Base-by-base conservation (phyloP, 2,329 filamentous ascomycete species). In the Helicocarpus griseus region DNA sequence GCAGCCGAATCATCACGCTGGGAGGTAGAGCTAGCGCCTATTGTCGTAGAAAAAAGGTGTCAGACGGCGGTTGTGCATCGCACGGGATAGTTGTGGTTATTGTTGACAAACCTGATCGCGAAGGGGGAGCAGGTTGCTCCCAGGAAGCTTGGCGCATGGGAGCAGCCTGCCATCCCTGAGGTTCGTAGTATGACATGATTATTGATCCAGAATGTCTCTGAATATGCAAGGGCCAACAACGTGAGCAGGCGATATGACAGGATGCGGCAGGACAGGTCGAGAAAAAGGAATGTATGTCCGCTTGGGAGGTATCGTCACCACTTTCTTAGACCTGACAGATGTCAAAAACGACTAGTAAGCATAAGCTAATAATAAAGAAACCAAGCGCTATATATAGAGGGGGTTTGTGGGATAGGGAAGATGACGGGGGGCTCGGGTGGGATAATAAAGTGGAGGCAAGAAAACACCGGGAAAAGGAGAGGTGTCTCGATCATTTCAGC, bases 21-120 rank as follows among this genome's bases (percentile, higher is more conserved):
- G 58, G 82, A 81, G 48, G 85, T 83, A 53, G 86, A 89, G 69
- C 79, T 89, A 56, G 86, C 81, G 71, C 86, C 86, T 88, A 69
- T 56, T 57, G 62, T 48, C 9, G 53, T 24, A 40, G 33, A n/a
- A 26, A 28, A 47, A 44, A 49, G 51, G n/a, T 51, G n/a, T 45
- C 39, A 33, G 41, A 39, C 31, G 39, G 41, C 44, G 8, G 28
- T 13, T 33, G 35, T 43, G 36, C 22, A 48, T 52, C 29, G 41
- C 31, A 53, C 38, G 46, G 7, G 4, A 43, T 4, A 36, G 11
- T 14, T 26, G 33, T 28, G 7, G 50, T 22, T 41, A 8, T 21
- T 24, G 24, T 59, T 31, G 11, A 52, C 76, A 65, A 80, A 85
- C 82, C 83, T 67, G 85, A 87, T 64, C 84, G 81, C 60, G 84